Conservation (phyloP, 805 yeast species). For the Kazachstania viticola region DNA sequence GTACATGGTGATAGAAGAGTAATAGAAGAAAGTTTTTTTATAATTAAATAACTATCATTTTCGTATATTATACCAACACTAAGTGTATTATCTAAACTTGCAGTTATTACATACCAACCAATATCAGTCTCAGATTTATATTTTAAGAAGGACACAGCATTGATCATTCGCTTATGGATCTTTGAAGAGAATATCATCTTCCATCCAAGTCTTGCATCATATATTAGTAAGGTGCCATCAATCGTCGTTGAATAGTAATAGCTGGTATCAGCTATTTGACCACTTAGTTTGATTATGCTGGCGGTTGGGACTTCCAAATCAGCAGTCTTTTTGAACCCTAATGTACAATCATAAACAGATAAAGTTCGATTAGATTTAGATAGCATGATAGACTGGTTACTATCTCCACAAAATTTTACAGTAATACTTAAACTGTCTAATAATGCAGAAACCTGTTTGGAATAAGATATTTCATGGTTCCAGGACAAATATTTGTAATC, state of each 20-base stretch:
- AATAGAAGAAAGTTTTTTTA: conserved; percentile 12
- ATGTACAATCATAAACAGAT: conserved; percentile 1
- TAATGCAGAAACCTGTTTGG: background rate
- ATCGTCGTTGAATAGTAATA: conserved; percentile 14
- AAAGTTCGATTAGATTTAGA: conserved; percentile 10
- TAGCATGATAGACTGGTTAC: conserved; percentile 3
- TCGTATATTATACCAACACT: conserved; percentile 27
- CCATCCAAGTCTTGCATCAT: conserved; percentile 2
- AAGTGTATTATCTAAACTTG: conserved; percentile 49
- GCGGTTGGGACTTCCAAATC: background rate
- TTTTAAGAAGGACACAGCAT: background rate
- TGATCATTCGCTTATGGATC: conserved; percentile 31
- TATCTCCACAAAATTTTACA: conserved; percentile 1
- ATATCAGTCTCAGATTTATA: conserved; percentile 8
- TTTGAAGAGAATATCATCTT: conserved; percentile 7
- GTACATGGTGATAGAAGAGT: conserved; percentile 42
- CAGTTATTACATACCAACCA: conserved; percentile 34
- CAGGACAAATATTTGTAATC: conserved; percentile 9
- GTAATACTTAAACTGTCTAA: conserved; percentile 1
- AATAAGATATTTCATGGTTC: conserved; percentile 10
- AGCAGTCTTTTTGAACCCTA: background rate
- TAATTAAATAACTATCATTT: background rate
- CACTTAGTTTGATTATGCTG: conserved; percentile 16
- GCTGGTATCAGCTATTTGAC: conserved; percentile 5
- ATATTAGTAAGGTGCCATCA: conserved; percentile 15